Evolutionary conservation across 2,329 filamentous ascomycete species (phyloP).

Genomic region (Penicillium sp.): DNA sequence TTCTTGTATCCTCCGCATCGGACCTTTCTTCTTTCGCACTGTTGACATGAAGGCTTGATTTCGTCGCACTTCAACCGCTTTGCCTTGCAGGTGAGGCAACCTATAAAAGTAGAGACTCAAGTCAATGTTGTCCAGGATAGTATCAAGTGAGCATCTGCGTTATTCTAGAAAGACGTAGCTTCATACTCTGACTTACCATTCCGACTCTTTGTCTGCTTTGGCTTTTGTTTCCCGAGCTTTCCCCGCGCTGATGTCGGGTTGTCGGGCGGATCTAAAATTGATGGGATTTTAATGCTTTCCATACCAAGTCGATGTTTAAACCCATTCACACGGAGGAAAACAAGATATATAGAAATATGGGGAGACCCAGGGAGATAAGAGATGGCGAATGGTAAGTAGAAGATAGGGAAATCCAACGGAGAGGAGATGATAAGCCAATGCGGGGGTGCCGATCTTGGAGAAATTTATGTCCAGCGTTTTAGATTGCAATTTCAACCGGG

Average conservation of each 20-base stretch:
- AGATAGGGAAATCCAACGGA: conserved; percentile 8
- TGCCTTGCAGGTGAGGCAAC: conserved; percentile 70
- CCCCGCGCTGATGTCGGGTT: conserved; percentile 23
- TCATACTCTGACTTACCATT: conserved; percentile 55
- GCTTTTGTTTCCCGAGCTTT: conserved; percentile 48
- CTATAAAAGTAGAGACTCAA: conserved; percentile 42
- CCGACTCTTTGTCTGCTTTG: conserved; percentile 72
- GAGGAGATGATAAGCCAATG: conserved; percentile 18
- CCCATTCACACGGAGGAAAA: conserved; percentile 7
- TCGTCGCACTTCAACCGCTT: conserved; percentile 74
- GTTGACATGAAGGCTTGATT: conserved; percentile 65
- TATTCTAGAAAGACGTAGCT: neutral
- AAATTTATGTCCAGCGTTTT: neutral
- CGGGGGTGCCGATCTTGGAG: conserved; percentile 15
- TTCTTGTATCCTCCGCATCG: conserved; percentile 70
- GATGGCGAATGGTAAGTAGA: conserved; percentile 18
- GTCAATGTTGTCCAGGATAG: conserved; percentile 23
- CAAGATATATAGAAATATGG: neutral
- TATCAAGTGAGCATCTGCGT: neutral
- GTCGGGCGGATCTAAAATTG: conserved; percentile 44
- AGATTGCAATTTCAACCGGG: neutral
- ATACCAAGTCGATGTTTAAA: conserved; percentile 36
- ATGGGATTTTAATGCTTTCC: conserved; percentile 61
- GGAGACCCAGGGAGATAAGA: conserved; percentile 8
- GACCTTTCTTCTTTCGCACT: conserved; percentile 65